A percentile compares a stretch with the other conserved stretches of the same genome.
Conservation (phyloP, 164 flowering plant species). For the Chloranthus sessilifolius region DNA sequence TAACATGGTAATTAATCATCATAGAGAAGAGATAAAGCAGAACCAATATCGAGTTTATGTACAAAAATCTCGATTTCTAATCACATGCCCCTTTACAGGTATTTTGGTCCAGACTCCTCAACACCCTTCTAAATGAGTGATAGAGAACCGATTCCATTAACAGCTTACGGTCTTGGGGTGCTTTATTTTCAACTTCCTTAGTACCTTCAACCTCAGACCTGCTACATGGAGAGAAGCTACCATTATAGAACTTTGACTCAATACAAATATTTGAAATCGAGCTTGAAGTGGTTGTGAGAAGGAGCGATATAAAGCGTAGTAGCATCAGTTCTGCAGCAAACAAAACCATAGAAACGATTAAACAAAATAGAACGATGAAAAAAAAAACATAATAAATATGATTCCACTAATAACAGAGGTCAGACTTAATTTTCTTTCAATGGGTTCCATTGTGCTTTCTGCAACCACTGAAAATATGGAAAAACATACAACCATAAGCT, state of each 20-base stretch:
- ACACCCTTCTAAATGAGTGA: conserved; percentile 47
- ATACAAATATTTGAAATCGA: conserved; percentile 84
- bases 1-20: no score
- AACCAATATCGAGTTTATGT: no score
- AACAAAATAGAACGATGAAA: neutral
- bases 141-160: conserved; percentile 33
- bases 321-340: conserved; percentile 85
- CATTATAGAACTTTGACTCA: conserved; percentile 69
- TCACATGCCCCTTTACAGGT: conserved; percentile 72
- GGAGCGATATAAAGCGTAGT: conserved; percentile 94
- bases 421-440: no score
- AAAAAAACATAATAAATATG: no score
- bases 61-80: no score
- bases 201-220: conserved; percentile 48
- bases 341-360: conserved; percentile 12
- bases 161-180: conserved; percentile 46
- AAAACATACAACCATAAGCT: no score
- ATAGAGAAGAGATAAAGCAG: no score
- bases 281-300: conserved; percentile 92
- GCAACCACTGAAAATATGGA: no score
- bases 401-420: no score
- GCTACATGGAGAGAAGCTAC: conserved; percentile 75
- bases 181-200: conserved; percentile 28
- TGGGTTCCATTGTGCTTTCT: no score
- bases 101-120: conserved; percentile 44